Percentiles rank a stretch among this genome's conserved stretches.
These are phyloP conservation scores for Rubroboletus satanas DNA, from an alignment of 768 basidiomycete genomes.

Conservation along the genomic window DNA sequence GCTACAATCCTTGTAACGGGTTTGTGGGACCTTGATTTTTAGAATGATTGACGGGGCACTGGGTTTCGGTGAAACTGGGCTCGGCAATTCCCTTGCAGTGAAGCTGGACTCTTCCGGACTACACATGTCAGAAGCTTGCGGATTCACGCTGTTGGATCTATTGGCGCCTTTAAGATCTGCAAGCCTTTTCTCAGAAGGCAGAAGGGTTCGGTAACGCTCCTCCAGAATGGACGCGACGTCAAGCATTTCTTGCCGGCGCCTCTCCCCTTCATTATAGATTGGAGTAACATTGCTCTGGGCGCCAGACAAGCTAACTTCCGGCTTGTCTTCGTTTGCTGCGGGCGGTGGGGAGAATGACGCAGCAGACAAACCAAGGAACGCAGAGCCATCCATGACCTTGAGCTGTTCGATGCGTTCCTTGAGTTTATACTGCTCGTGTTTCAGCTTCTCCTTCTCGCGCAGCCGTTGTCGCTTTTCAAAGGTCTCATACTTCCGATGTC, in stretches of 20 bases:
- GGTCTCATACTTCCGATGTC: slow-evolving; percentile 82
- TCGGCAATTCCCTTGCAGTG: slow-evolving; percentile 4
- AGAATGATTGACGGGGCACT: slow-evolving; percentile 28
- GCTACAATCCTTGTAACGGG: slow-evolving; percentile 17
- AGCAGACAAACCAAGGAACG: slow-evolving; percentile 62
- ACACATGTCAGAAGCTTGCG: slow-evolving; percentile 13
- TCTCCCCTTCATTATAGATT: slow-evolving; percentile 60
- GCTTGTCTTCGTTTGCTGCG: slow-evolving; percentile 22
- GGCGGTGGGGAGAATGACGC: slow-evolving; percentile 47
- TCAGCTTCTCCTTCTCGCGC: slow-evolving; percentile 88
- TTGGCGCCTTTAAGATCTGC: slow-evolving; percentile 30
- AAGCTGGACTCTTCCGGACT: slow-evolving; percentile 15
- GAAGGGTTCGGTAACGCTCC: slow-evolving; percentile 68
- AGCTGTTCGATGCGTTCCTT: slow-evolving; percentile 86
- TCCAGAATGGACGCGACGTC: slow-evolving; percentile 63
- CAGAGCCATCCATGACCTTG: slow-evolving; percentile 63
- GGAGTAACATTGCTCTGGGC: slow-evolving; percentile 37
- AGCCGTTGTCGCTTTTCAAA: slow-evolving; percentile 83
- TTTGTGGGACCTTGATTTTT: slow-evolving; percentile 34
- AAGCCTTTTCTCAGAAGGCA: slow-evolving; percentile 59
- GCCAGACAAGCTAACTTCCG: slow-evolving; percentile 31
- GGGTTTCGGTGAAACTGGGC: slow-evolving; percentile 16
- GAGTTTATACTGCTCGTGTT: slow-evolving; percentile 89
- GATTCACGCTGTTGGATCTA: slow-evolving; percentile 13
- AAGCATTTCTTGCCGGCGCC: slow-evolving; percentile 70